Conservation (phyloP, 106 monocot species). For the Apostasia shenzhenica region DNA sequence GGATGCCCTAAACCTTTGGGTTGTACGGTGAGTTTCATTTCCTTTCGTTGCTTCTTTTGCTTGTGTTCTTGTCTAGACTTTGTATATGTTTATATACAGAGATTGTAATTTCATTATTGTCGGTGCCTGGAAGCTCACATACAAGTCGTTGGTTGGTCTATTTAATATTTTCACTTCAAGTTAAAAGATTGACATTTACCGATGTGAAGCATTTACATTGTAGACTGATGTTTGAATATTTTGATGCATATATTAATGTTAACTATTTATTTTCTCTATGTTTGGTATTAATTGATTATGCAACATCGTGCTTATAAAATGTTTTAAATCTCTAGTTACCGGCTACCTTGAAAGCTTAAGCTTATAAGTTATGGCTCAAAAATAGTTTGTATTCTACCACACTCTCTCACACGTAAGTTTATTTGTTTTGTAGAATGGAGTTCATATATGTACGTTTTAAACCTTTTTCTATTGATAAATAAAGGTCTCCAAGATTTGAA, state of each 20-base stretch:
- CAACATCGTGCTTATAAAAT: neutral
- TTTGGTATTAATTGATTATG: neutral
- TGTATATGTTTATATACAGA: neutral
- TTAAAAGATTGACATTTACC: neutral
- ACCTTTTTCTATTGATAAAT: too few species aligned
- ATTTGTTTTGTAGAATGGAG: too few species aligned
- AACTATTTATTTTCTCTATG: neutral
- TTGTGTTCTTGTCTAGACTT: neutral
- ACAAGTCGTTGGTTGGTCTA: too few species aligned
- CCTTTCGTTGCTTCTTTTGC: neutral
- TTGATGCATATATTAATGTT: constrained; percentile 2
- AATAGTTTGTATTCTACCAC: too few species aligned
- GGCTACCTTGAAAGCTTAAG: too few species aligned
- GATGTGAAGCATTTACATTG: neutral
- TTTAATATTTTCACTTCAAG: too few species aligned
- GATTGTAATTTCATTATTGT: neutral
- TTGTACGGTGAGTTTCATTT: constrained; percentile 64
- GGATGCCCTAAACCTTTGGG: constrained; percentile 84
- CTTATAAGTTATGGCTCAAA: too few species aligned
- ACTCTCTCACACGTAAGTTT: too few species aligned
- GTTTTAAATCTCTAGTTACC: too few species aligned
- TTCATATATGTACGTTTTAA: too few species aligned
- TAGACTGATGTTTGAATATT: neutral
- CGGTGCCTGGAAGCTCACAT: too few species aligned
- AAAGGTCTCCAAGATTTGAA: too few species aligned